Evolutionary conservation across 768 basidiomycete species (phyloP).

Genomic region (Lactarius akahatsu): DNA sequence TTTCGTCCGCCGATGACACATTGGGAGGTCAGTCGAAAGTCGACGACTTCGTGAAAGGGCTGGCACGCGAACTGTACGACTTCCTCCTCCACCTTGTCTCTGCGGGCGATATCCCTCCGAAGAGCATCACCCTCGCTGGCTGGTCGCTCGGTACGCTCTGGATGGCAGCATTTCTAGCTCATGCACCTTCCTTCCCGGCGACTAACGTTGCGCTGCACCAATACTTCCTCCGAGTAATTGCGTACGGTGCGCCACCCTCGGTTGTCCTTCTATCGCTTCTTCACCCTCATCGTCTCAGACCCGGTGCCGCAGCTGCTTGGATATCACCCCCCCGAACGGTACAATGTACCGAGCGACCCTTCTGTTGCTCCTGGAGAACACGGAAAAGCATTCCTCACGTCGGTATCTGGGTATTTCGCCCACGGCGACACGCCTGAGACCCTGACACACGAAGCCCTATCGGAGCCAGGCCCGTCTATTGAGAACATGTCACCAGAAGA

Average conservation of each 20-base stretch:
- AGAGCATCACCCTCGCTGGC: neutral
- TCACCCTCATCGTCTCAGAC: neutral
- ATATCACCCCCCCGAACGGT: neutral
- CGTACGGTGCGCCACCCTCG: neutral
- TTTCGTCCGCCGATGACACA: neutral
- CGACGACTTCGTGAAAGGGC: neutral
- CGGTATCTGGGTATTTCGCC: neutral
- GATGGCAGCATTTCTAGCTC: neutral
- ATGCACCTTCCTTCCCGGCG: neutral
- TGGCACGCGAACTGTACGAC: neutral
- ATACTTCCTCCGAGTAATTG: neutral
- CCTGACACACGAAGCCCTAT: neutral
- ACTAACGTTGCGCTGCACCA: neutral
- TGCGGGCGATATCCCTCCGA: neutral
- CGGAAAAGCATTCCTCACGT: neutral
- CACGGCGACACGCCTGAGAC: constrained; percentile 1
- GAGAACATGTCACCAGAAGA: neutral
- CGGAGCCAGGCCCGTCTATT: neutral
- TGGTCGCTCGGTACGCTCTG: neutral
- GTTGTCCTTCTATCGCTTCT: neutral
- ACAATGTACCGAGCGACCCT: neutral
- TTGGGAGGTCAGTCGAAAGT: neutral
- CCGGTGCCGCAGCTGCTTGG: neutral
- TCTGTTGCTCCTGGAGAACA: neutral
- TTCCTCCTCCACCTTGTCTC: neutral